phyloP scores from a whole-genome alignment of 2,329 filamentous ascomycete species.

The Alternaria rosae region DNA sequence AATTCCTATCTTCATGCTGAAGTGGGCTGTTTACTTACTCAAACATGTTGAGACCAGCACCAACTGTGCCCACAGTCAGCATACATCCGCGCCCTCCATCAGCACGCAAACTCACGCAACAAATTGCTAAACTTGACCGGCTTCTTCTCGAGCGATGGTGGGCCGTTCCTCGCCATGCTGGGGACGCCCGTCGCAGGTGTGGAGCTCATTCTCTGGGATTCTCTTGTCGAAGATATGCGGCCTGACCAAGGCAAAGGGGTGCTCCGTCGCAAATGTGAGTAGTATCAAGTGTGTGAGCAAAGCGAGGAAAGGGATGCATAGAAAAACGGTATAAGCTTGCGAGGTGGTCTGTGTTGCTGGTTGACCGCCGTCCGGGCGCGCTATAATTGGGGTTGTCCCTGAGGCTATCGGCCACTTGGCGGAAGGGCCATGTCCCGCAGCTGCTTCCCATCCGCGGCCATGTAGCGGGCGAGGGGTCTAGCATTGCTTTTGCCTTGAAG shows the following conservation, averaged over 20 bases:
- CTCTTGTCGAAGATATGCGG: constrained; percentile 64
- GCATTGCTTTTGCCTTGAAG: constrained; percentile 5
- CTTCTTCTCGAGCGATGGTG: constrained; percentile 88
- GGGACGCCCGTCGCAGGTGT: constrained; percentile 56
- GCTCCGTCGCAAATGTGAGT: constrained; percentile 74
- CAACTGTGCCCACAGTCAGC: constrained; percentile 62
- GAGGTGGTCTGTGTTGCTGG: constrained; percentile 34
- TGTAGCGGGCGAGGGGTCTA: not conserved
- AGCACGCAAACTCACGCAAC: constrained; percentile 66
- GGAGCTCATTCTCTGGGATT: constrained; percentile 62
- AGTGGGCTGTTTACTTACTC: constrained; percentile 63
- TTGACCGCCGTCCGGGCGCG: constrained; percentile 23
- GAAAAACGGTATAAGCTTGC: constrained; percentile 24
- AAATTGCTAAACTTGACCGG: constrained; percentile 99
- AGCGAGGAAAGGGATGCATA: constrained; percentile 21
- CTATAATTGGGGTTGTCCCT: constrained; percentile 25
- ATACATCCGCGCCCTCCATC: not conserved
- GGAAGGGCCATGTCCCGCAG: constrained; percentile 4
- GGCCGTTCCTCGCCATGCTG: constrained; percentile 45
- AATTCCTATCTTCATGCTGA: constrained; percentile 5
- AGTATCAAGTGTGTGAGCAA: constrained; percentile 21
- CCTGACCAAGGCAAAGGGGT: constrained; percentile 97
- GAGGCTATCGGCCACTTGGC: constrained; percentile 16
- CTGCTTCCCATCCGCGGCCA: not conserved
- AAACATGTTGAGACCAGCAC: constrained; percentile 94